Evolutionary conservation across 257 asterid species (phyloP), one percentile per base, ranked within the genome.

Genomic region (Gynochthodes officinalis): DNA sequence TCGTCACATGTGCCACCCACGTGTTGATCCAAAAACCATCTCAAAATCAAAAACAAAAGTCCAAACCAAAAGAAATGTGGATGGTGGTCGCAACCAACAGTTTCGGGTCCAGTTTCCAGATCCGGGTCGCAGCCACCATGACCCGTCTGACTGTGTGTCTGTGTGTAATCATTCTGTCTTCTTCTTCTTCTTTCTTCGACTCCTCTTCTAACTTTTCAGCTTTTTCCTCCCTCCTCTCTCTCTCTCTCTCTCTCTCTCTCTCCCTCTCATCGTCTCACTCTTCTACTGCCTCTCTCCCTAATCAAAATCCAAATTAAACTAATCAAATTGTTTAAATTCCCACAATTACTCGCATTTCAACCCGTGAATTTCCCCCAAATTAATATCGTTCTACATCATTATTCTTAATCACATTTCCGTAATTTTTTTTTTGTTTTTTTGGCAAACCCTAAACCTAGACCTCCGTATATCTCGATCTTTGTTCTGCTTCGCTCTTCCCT

Each of bases 161-260:
- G n/a, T n/a, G 52, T 23, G 23, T 68, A 6, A 42, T 65, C 80
- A 40, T 57, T 52, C 57, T 3, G n/a, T 44, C 59, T 13, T 44
- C 33, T 15, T 23, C 48, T 15, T n/a, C n/a, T 46, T 65, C 68
- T 70, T 71, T 61, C 82, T 73, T 60, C 65, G 67, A 64, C 70
- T 70, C 35, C 37, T 63, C 75, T 75, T 65, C 54, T 69, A 65
- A 16, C 73, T 59, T 74, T 64, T 80, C 89, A 86, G 76, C 88
- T 68, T 81, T 87, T 80, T 79, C 49, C 78, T n/a, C n/a, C n/a
- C n/a, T n/a, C n/a, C n/a, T n/a, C n/a, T n/a, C n/a, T n/a, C n/a
- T n/a, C n/a, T n/a, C n/a, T n/a, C n/a, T n/a, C n/a, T n/a, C n/a
- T n/a, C n/a, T n/a, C n/a, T n/a, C n/a, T n/a, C 84, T 72, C 65